phyloP scores from a whole-genome alignment of 345 rosid species.

The Pseudoturritis turrita region DNA sequence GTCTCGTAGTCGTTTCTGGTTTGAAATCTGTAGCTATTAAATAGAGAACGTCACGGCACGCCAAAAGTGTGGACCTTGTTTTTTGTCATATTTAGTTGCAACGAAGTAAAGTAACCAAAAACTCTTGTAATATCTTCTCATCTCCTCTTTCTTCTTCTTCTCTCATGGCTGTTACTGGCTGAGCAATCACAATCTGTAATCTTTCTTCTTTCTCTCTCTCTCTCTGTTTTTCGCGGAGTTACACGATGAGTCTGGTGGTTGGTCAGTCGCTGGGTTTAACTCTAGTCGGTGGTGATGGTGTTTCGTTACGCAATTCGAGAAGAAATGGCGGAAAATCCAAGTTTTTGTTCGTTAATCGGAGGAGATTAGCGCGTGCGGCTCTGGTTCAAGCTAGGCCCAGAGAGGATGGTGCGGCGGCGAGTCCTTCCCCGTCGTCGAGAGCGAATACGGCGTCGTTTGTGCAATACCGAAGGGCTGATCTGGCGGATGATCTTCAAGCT shows the following conservation, averaged over 20 bases:
- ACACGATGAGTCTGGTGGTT: slow-evolving; percentile 30
- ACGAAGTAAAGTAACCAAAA: neutral
- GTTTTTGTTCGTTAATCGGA: slow-evolving; percentile 5
- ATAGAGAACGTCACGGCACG: slow-evolving; percentile 30
- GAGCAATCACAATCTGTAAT: neutral
- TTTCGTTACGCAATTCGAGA: slow-evolving; percentile 2
- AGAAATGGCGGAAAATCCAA: neutral
- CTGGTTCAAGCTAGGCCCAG: slow-evolving; percentile 36
- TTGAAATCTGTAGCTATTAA: neutral
- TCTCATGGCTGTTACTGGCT: slow-evolving; percentile 18
- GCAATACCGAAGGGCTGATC: slow-evolving; percentile 34
- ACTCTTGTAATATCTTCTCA: neutral
- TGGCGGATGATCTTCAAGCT: slow-evolving; percentile 76
- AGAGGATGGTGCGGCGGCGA: slow-evolving; percentile 25
- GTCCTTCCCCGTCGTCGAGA: slow-evolving; percentile 23
- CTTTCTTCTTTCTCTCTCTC: neutral
- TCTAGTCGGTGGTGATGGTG: neutral
- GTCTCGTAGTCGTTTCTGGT: neutral
- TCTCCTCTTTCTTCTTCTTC: neutral
- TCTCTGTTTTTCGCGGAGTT: neutral
- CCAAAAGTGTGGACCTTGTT: slow-evolving; percentile 32
- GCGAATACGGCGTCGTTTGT: slow-evolving; percentile 1
- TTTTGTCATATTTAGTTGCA: neutral
- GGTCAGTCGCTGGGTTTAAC: slow-evolving; percentile 25
- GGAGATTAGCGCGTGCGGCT: slow-evolving; percentile 33